Base-by-base conservation (phyloP, 495 filamentous ascomycete genomes). In the Talaromyces adpressus region DNA sequence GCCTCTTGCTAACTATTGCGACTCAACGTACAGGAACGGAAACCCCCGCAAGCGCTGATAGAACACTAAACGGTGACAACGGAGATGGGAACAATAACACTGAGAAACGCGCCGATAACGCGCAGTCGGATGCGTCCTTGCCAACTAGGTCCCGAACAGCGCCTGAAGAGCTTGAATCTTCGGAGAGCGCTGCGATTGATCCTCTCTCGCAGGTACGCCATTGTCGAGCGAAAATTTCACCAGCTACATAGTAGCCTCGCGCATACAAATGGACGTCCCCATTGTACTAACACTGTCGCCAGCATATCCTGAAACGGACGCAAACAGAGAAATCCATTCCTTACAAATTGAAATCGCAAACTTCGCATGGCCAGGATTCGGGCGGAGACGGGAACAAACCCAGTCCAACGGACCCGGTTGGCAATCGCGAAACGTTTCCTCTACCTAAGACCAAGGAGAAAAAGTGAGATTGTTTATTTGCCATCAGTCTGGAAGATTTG, bases 241-340 rank as follows among this genome's bases (percentile, higher is more conserved):
- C 58, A 57, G 39, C 4, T 25, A 63, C n/a, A 16, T 52, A 39
- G 41, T 41, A 67, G 41, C 36, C 64, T 54, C 30, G 63, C 59
- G 51, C 61, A 66, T 63, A 27, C n/a, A n/a, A n/a, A n/a, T n/a
- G n/a, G n/a, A 68, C 66, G 64, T 56, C 62, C 30, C 9, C 32
- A 36, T 53, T 63, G 62, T 49, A 34, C 63, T 59, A 32, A 68
- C 64, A 64, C 61, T 62, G 41, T 60, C 56, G 63, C 34, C 68
- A 88, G 84, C 84, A 96, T 71, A 97, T 97, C 59, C 83, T 93
- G 61, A 84, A 89, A 70, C 87, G 91, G 68, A 92, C 90, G 58
- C 91, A 91, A 72, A 91, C 88, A 20, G 85, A 89, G 65, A 86
- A 84, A 61, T 84, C 85, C 16, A 85, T 90, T 60, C 83, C 87